These are phyloP conservation scores for Avena insularis DNA, from an alignment of 176 grass and related monocot species.

Conservation along the genomic window DNA sequence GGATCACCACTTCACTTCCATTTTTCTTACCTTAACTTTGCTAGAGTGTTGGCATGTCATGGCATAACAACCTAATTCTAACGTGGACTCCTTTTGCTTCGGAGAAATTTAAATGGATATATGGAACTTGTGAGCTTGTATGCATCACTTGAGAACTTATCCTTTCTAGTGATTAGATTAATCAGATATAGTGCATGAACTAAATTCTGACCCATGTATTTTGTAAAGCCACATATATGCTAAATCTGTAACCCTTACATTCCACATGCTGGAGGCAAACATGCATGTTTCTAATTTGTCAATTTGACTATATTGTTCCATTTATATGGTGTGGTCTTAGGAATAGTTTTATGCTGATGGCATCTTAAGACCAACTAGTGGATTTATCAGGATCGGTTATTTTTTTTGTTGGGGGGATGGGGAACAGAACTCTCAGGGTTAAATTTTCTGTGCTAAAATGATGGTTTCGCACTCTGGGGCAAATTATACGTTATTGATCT, in stretches of 20 bases:
- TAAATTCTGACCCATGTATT: not conserved
- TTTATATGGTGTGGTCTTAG: not conserved
- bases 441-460: too few relatives aligned
- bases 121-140: not conserved
- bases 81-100: not conserved
- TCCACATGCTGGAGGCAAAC: not conserved
- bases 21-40: not conserved
- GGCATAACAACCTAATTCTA: not conserved
- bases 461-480: too few relatives aligned
- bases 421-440: too few relatives aligned
- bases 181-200: not conserved
- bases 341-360: not conserved
- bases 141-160: not conserved
- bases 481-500: not conserved
- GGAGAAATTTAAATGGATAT: not conserved
- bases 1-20: not conserved
- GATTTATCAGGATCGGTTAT: not conserved
- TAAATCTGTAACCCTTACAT: not conserved
- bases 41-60: not conserved
- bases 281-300: not conserved
- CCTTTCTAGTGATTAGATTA: slow-evolving; percentile 5
- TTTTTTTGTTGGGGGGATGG: not conserved
- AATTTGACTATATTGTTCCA: not conserved
- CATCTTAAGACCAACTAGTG: slow-evolving; percentile 3
- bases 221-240: slow-evolving; percentile 8